Base-by-base conservation (phyloP, 2,329 filamentous ascomycete species). In the Cryphonectria parasitica region DNA sequence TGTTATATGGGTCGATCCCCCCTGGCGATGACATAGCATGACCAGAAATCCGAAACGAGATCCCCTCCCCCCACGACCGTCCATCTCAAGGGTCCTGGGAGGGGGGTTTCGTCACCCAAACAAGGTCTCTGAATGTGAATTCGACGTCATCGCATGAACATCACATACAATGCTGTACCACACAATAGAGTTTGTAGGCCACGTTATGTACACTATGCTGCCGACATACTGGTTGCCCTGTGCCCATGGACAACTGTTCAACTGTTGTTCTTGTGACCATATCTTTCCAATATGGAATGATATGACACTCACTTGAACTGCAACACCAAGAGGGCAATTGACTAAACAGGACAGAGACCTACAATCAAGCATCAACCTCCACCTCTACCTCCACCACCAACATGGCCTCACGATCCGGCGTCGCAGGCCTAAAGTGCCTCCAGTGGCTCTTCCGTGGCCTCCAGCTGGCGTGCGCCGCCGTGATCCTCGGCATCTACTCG, bases 401-500 rank as follows among this genome's bases (percentile, higher is more conserved):
- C 66, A 89, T 89, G 87, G 85, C 82, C 69, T 76, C 83, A 72
- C 80, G 82, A 66, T 81, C 83, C 66, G 86, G 88, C 69, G 79
- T 86, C 69, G 79, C 86, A 71, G 69, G 67, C 43, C 83, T 91
- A 71, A 89, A 90, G 75, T 80, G 66, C 69, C 64, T 85, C 70
- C 86, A 88, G 73, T 87, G 88, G 67, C 80, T 86, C 72, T 81
- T 92, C 71, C 90, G 91, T 74, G 78, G 85, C 71, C 81, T 92
- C 71, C 84, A 88, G 74, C 89, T 92, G 79, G 84, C 85, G 75
- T 89, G 86, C 75, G 83, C 88, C 1, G 87, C 82, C 52, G 84
- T 92, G 72, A 86, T 91, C 64, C 83, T 92, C 54, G 89, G 86
- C 72, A 87, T 90, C 75, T 90, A 89, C 82, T 87, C 86, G 65